phyloP scores from a whole-genome alignment of 108 stramenopile species.

The Mayamaea pseudoterrestris region DNA sequence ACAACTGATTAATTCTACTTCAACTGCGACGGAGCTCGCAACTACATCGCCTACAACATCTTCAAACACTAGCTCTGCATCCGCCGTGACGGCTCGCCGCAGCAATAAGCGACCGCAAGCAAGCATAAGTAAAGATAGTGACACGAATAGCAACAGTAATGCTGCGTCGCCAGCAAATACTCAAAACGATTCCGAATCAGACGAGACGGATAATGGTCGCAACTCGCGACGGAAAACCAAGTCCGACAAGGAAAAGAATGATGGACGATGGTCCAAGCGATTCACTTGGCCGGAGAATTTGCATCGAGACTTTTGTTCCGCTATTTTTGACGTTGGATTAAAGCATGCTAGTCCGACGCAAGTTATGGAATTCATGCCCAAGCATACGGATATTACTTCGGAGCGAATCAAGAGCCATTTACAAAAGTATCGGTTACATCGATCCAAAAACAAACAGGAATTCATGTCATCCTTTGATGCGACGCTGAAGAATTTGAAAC shows the following conservation, averaged over 20 bases:
- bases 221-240: conserved; percentile 8
- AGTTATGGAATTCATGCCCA: conserved; percentile 84
- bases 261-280: conserved; percentile 75
- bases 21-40: not conserved
- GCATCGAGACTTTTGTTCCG: conserved; percentile 81
- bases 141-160: not conserved
- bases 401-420: conserved; percentile 94
- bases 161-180: not conserved
- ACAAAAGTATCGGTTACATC: conserved; percentile 91
- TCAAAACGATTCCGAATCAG: too few species aligned
- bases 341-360: conserved; percentile 87
- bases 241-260: conserved; percentile 37
- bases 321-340: conserved; percentile 90
- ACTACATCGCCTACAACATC: not conserved
- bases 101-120: not conserved
- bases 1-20: not conserved
- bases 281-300: conserved; percentile 84
- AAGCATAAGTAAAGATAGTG: not conserved
- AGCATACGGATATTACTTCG: conserved; percentile 68
- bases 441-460: conserved; percentile 77
- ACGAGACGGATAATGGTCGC: not conserved
- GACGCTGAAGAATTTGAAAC: conserved; percentile 42
- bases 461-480: conserved; percentile 79
- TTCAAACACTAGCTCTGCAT: not conserved
- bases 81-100: not conserved